A percentile compares a stretch with the other conserved stretches of the same genome.
These are phyloP conservation scores for Echium plantagineum DNA, from an alignment of 257 asterid genomes.

Conservation along the genomic window DNA sequence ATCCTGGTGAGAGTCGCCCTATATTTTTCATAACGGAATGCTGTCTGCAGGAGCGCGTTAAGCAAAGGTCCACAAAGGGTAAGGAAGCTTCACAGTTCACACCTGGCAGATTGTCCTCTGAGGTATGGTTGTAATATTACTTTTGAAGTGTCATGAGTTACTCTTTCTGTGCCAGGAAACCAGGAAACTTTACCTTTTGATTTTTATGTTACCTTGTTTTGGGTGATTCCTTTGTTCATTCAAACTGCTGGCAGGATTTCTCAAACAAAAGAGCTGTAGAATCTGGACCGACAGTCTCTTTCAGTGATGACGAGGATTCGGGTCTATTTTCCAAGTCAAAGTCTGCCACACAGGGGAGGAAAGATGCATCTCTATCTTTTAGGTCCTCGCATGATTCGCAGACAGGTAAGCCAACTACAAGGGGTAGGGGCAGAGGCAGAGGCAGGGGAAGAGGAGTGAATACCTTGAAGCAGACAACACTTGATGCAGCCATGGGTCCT, in stretches of 20 bases:
- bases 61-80: constrained; percentile 47
- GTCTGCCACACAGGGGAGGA: constrained; percentile 47
- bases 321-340: constrained; percentile 39
- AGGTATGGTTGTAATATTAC: constrained; percentile 30
- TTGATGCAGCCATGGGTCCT: constrained; percentile 64
- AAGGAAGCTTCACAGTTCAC: constrained; percentile 47
- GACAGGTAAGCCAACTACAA: constrained; percentile 51
- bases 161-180: constrained; percentile 9
- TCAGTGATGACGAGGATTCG: constrained; percentile 82
- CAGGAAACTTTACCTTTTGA: neutral
- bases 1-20: constrained; percentile 1
- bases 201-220: neutral
- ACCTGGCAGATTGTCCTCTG: constrained; percentile 46
- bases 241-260: constrained; percentile 27
- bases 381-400: constrained; percentile 51
- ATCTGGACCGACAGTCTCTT: constrained; percentile 45
- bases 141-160: constrained; percentile 7
- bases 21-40: constrained; percentile 4
- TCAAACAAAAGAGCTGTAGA: constrained; percentile 35
- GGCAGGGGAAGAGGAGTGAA: constrained; percentile 72
- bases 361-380: constrained; percentile 49
- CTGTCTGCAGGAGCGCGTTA: constrained; percentile 71
- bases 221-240: neutral
- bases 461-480: constrained; percentile 80
- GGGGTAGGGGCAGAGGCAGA: constrained; percentile 79